phyloP scores from a whole-genome alignment of 768 basidiomycete genomes.

The Boletellus emodensis region DNA sequence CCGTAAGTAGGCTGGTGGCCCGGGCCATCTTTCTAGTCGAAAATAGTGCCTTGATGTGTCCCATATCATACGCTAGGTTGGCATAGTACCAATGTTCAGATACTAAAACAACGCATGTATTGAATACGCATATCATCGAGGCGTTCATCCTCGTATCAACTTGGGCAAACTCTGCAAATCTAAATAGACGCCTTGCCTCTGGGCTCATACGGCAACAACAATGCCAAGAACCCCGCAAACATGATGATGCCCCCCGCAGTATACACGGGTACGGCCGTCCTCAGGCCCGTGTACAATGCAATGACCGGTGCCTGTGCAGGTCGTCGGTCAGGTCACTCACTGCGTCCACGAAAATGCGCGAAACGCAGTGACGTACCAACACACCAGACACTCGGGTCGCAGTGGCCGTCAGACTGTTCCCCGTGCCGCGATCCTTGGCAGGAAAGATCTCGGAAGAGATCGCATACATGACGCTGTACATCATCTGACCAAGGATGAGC shows the following conservation, averaged over 20 bases:
- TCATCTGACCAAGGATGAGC: conserved; percentile 42
- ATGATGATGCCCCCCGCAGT: conserved; percentile 64
- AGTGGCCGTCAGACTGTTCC: conserved; percentile 60
- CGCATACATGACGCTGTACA: conserved; percentile 75
- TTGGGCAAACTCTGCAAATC: too few species aligned
- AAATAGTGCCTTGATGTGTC: conserved; percentile 60
- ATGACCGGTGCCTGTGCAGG: conserved; percentile 59
- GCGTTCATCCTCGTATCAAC: too few species aligned
- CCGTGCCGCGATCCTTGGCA: conserved; percentile 23
- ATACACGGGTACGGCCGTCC: conserved; percentile 67
- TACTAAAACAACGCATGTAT: too few species aligned
- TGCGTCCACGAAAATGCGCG: not conserved
- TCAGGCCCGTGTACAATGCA: conserved; percentile 62
- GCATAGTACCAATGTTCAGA: too few species aligned
- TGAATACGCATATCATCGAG: too few species aligned
- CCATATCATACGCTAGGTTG: conserved; percentile 30
- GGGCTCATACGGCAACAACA: conserved; percentile 42
- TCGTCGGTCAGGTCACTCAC: not conserved
- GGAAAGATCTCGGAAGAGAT: conserved; percentile 69
- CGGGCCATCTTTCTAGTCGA: conserved; percentile 58
- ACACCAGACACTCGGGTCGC: conserved; percentile 65
- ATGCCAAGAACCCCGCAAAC: conserved; percentile 52
- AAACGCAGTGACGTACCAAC: conserved; percentile 42
- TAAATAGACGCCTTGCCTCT: conserved; percentile 60
- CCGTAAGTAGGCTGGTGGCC: conserved; percentile 59